phyloP scores from a whole-genome alignment of 2,329 filamentous ascomycete genomes.

The Aspergillus tamarii region DNA sequence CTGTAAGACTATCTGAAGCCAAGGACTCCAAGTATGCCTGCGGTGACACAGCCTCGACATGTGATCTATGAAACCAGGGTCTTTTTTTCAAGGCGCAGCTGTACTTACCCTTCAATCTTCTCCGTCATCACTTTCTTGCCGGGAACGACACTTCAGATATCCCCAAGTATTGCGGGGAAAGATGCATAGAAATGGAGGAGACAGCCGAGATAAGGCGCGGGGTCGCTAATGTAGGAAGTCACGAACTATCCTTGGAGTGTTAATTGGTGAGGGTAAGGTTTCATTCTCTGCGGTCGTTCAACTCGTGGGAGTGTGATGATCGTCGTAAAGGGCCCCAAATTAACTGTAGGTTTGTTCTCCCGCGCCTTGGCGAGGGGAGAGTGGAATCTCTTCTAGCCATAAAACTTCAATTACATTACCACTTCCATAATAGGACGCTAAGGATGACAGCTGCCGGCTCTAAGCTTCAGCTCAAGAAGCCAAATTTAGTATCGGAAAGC shows the following conservation, averaged over 20 bases:
- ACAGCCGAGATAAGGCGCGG: neutral
- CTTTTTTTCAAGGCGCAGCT: constrained; percentile 4
- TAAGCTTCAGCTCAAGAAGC: neutral
- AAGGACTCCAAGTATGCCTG: neutral
- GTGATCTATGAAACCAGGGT: constrained; percentile 26
- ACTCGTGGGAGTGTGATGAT: neutral
- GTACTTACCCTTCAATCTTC: constrained; percentile 34
- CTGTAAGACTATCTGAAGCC: neutral
- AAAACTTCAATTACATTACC: neutral
- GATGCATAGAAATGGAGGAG: neutral
- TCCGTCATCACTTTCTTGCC: constrained; percentile 32
- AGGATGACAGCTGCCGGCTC: neutral
- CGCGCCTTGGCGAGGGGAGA: constrained; percentile 19
- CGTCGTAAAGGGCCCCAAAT: no score
- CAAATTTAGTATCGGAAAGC: neutral
- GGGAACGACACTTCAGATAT: constrained; percentile 2
- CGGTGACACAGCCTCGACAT: neutral
- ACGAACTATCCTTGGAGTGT: neutral
- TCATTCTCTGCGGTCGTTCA: neutral
- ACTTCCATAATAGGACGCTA: neutral
- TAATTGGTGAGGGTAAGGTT: constrained; percentile 5
- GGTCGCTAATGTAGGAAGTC: neutral
- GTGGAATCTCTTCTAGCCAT: neutral
- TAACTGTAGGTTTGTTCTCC: neutral
- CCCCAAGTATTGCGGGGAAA: neutral